A percentile compares a stretch with the other conserved stretches of the same genome.
phyloP scores from a whole-genome alignment of 352 stramenopile species.

The Thalassiosira mediterranea region DNA sequence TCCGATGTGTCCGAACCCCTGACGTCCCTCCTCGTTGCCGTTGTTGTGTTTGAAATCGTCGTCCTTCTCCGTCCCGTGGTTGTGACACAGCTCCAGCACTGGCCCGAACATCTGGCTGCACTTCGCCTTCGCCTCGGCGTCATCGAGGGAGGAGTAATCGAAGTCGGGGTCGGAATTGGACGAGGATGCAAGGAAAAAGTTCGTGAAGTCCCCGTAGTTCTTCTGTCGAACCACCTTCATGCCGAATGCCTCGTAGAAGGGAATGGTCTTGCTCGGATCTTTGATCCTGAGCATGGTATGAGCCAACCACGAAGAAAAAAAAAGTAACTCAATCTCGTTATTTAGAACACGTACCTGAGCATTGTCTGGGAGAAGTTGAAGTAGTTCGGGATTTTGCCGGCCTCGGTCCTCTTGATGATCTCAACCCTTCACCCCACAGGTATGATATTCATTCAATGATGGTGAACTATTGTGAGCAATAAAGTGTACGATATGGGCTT shows the following conservation, averaged over 20 bases:
- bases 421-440: slow-evolving; percentile 83
- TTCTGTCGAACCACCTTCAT: slow-evolving; percentile 86
- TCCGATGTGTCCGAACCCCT: slow-evolving; percentile 88
- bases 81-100: slow-evolving; percentile 89
- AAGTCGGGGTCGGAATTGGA: slow-evolving; percentile 53
- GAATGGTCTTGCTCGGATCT: slow-evolving; percentile 85
- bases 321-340: too few species aligned
- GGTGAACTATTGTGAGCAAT: too few species aligned
- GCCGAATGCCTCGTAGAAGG: slow-evolving; percentile 88
- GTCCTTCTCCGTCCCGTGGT: slow-evolving; percentile 89
- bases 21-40: slow-evolving; percentile 86
- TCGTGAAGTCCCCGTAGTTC: slow-evolving; percentile 88
- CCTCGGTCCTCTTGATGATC: slow-evolving; percentile 64
- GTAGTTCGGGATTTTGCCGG: slow-evolving; percentile 65
- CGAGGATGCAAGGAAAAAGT: slow-evolving; percentile 89
- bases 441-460: too few species aligned
- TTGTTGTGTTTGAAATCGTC: slow-evolving; percentile 86
- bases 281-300: slow-evolving; percentile 91
- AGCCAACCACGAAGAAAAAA: too few species aligned
- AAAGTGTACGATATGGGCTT: too few species aligned
- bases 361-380: slow-evolving; percentile 90
- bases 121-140: slow-evolving; percentile 49
- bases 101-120: slow-evolving; percentile 66
- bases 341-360: too few species aligned
- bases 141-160: slow-evolving; percentile 43